Evolutionary conservation across 208 protist species (phyloP).

Genomic region (Crithidia acanthocephali): DNA sequence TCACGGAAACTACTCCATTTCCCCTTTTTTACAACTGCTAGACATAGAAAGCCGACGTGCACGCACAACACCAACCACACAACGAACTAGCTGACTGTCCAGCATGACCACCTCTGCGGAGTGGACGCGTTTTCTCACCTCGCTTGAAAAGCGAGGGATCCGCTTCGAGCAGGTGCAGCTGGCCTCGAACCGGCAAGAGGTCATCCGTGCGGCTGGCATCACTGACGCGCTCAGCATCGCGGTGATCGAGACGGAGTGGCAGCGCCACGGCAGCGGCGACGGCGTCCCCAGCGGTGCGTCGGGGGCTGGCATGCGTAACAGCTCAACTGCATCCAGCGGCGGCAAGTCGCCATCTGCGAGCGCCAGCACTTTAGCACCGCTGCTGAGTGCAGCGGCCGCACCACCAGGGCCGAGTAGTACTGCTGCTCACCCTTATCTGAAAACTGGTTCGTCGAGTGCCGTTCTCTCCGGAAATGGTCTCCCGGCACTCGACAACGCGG

Average conservation of each 20-base stretch:
- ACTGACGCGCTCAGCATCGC: constrained; percentile 79
- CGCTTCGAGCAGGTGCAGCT: constrained; percentile 79
- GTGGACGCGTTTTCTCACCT: constrained; percentile 70
- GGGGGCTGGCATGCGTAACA: not conserved
- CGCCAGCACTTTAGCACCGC: constrained; percentile 17
- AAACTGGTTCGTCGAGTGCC: not conserved
- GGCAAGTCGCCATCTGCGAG: constrained; percentile 1
- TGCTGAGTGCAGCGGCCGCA: no score
- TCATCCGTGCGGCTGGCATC: constrained; percentile 76
- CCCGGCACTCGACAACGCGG: constrained; percentile 29
- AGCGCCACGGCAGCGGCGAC: constrained; percentile 19
- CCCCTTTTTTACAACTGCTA: no score
- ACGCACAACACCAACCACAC: not conserved
- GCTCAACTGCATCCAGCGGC: not conserved
- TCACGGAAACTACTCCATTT: no score
- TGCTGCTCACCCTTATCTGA: not conserved
- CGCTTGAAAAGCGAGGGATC: constrained; percentile 67
- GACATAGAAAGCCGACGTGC: no score
- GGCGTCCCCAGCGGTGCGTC: not conserved
- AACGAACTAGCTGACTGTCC: no score
- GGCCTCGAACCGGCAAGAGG: constrained; percentile 64
- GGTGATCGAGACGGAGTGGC: constrained; percentile 87
- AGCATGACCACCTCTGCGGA: constrained; percentile 29
- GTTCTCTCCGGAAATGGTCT: not conserved
- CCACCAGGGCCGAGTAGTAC: no score